Conservation (phyloP, 805 yeast genomes). For the Yamadazyma insecticola region DNA sequence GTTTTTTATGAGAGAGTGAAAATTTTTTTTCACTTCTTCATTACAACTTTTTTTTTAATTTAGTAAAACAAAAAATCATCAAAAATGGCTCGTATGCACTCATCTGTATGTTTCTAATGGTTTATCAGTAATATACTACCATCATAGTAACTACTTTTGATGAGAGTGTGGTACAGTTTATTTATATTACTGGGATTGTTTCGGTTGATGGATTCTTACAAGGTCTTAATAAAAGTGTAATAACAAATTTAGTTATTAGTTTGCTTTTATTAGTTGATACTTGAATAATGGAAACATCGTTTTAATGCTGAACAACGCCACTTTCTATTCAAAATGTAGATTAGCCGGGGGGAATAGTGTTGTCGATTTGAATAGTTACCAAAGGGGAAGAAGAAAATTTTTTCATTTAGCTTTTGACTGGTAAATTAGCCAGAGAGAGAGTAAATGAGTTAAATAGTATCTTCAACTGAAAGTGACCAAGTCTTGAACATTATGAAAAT, state of each 20-base stretch:
- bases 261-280: constrained; percentile 15
- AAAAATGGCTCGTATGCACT: constrained; percentile 99
- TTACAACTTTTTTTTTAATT: constrained; percentile 13
- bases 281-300: constrained; percentile 5
- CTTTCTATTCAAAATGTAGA: no score
- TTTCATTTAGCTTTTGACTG: no score
- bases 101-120: constrained; percentile 81
- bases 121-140: no score
- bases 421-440: no score
- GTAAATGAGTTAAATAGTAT: no score
- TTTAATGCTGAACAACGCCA: constrained; percentile 10
- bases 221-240: constrained; percentile 13
- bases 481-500: no score
- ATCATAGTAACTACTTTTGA: background rate
- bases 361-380: no score
- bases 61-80: constrained; percentile 36
- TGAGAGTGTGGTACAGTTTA: constrained; percentile 19
- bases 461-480: no score
- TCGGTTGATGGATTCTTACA: constrained; percentile 1
- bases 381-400: no score
- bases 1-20: no score
- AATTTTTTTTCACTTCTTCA: no score
- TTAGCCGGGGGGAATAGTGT: no score
- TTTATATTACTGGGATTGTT: constrained; percentile 5
- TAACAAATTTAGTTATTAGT: constrained; percentile 1